A percentile compares a stretch with the other conserved stretches of the same genome.
Conservation (phyloP, 805 yeast species). For the Zygosaccharomyces gambellarensis region DNA sequence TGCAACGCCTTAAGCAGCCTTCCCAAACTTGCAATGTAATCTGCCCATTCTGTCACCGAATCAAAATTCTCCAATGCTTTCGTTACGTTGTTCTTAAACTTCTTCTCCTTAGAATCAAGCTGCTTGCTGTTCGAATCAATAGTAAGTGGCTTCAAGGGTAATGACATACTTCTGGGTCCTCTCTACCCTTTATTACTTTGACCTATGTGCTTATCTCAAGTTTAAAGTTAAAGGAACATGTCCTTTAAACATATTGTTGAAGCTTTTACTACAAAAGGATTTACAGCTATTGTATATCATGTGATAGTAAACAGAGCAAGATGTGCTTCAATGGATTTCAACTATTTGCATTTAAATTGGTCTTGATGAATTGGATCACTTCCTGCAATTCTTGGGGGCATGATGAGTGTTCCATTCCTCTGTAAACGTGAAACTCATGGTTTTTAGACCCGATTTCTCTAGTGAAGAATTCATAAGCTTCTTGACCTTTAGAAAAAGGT, state of each 20-base stretch:
- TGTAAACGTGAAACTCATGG: slow-evolving; percentile 50
- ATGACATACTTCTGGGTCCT: slow-evolving; percentile 28
- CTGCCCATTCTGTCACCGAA: slow-evolving; percentile 94
- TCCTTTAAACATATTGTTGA: neutral
- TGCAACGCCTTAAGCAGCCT: slow-evolving; percentile 70
- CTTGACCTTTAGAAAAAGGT: slow-evolving; percentile 25
- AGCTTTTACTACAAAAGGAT: neutral
- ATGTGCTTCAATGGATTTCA: neutral
- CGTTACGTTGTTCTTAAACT: slow-evolving; percentile 62
- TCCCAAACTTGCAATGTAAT: slow-evolving; percentile 84
- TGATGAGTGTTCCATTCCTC: slow-evolving; percentile 64
- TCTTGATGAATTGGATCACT: slow-evolving; percentile 43
- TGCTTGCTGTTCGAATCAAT: slow-evolving; percentile 30
- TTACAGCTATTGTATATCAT: slow-evolving; percentile 4
- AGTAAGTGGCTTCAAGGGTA: slow-evolving; percentile 31
- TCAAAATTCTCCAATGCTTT: slow-evolving; percentile 73
- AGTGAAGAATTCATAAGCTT: slow-evolving; percentile 43
- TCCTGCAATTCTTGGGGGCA: slow-evolving; percentile 61
- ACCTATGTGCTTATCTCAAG: neutral
- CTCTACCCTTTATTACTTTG: neutral
- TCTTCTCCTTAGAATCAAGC: slow-evolving; percentile 59
- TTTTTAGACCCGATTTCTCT: slow-evolving; percentile 39
- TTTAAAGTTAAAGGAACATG: neutral
- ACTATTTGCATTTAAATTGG: slow-evolving; percentile 5
- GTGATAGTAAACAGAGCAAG: slow-evolving; percentile 5